phyloP scores from a whole-genome alignment of 768 basidiomycete genomes.

The Boletellus ananas region DNA sequence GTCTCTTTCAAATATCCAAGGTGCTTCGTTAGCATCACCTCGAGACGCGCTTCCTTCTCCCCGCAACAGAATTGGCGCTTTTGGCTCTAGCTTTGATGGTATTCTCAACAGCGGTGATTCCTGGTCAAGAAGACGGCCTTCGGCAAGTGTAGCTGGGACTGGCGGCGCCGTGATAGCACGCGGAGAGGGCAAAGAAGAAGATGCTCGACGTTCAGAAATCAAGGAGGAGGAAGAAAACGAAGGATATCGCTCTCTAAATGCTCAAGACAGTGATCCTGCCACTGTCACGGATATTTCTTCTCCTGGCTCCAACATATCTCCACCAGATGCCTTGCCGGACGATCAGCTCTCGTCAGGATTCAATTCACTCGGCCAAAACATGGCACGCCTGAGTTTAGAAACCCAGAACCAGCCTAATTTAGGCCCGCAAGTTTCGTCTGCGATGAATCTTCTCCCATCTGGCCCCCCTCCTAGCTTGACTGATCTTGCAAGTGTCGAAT shows the following conservation, averaged over 20 bases:
- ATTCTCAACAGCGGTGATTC: slow-evolving; percentile 63
- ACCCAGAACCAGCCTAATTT: slow-evolving; percentile 6
- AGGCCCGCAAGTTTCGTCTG: slow-evolving; percentile 5
- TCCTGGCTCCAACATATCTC: slow-evolving; percentile 7
- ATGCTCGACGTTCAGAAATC: slow-evolving; percentile 45
- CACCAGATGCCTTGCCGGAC: slow-evolving; percentile 3
- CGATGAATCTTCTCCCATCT: slow-evolving; percentile 13
- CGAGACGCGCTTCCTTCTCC: slow-evolving; percentile 65
- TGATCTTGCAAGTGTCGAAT: slow-evolving; percentile 65
- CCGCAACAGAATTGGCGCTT: slow-evolving; percentile 55
- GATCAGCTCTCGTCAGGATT: slow-evolving; percentile 8
- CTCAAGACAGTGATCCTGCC: slow-evolving; percentile 7
- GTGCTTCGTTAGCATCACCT: slow-evolving; percentile 45
- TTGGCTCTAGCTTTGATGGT: slow-evolving; percentile 67
- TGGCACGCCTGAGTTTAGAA: slow-evolving; percentile 17
- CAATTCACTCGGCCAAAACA: slow-evolving; percentile 8
- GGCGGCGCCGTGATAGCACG: slow-evolving; percentile 34
- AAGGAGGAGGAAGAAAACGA: slow-evolving; percentile 54
- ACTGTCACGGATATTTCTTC: slow-evolving; percentile 10
- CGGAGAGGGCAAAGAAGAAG: slow-evolving; percentile 38
- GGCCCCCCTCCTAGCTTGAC: slow-evolving; percentile 44
- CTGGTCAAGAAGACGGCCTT: slow-evolving; percentile 64
- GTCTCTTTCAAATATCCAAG: slow-evolving; percentile 61
- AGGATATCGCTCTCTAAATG: slow-evolving; percentile 3
- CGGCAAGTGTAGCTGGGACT: slow-evolving; percentile 50